Evolutionary conservation across 2,329 filamentous ascomycete genomes (phyloP).

Genomic region (Phyllosticta citribraziliensis): DNA sequence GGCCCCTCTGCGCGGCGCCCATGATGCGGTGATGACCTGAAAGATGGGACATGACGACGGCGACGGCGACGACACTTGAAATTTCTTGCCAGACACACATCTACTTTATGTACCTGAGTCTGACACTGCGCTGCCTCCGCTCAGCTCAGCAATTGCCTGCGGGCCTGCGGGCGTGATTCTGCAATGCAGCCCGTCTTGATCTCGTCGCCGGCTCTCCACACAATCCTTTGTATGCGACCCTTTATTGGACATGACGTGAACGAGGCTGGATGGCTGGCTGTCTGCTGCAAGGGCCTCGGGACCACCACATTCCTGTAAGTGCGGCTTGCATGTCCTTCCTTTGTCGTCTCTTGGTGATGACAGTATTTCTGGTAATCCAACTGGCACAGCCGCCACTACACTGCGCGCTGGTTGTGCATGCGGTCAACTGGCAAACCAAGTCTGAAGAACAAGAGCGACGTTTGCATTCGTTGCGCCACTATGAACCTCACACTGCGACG

Average conservation of each 20-base stretch:
- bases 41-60: slow-evolving; percentile 44
- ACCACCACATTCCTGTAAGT: not conserved
- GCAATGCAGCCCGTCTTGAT: not conserved
- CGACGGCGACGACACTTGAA: not conserved
- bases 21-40: slow-evolving; percentile 62
- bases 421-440: slow-evolving; percentile 36
- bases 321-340: not conserved
- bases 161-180: not conserved
- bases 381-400: slow-evolving; percentile 35
- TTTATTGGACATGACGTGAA: not conserved
- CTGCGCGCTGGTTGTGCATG: slow-evolving; percentile 41
- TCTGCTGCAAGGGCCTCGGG: not conserved
- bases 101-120: no score
- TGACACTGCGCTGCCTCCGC: not conserved
- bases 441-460: slow-evolving; percentile 24
- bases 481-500: not conserved
- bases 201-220: not conserved
- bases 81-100: not conserved
- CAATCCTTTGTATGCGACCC: not conserved
- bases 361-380: slow-evolving; percentile 41
- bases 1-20: slow-evolving; percentile 48
- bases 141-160: not conserved
- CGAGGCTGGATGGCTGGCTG: no score
- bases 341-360: slow-evolving; percentile 15
- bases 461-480: not conserved